A percentile compares a stretch with the other conserved stretches of the same genome.
Conservation (phyloP, 768 basidiomycete species). For the Macrolepiota dolichaula region DNA sequence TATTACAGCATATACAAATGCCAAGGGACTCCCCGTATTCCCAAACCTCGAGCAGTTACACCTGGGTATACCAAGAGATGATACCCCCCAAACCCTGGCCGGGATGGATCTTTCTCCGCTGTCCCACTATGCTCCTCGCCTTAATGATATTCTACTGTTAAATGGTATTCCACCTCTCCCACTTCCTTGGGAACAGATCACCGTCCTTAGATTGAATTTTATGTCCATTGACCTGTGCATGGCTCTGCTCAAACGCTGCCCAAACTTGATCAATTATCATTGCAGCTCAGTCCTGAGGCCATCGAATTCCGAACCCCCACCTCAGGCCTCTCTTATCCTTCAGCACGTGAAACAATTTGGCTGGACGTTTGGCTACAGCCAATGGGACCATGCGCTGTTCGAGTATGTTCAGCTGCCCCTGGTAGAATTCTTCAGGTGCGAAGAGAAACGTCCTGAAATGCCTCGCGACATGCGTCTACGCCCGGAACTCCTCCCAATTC, state of each 20-base stretch:
- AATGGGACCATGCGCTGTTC: not conserved
- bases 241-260: not conserved
- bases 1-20: not conserved
- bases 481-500: not conserved
- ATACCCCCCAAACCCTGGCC: not conserved
- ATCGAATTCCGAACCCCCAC: not conserved
- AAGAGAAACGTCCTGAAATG: not conserved
- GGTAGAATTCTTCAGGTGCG: not conserved
- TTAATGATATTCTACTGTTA: not conserved
- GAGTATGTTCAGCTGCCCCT: not conserved
- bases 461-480: not conserved
- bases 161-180: not conserved
- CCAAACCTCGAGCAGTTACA: not conserved
- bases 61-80: not conserved
- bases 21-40: not conserved
- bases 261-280: not conserved
- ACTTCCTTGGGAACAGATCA: conserved; percentile 1
- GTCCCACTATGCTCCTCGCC: not conserved
- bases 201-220: not conserved
- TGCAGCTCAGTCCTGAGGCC: not conserved
- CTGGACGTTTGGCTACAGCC: not conserved
- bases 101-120: not conserved
- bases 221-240: conserved; percentile 1
- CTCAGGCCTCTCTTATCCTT: not conserved
- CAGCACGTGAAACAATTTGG: not conserved